These are phyloP conservation scores for Pseudomonodictys pantanalensis DNA, from an alignment of 495 filamentous ascomycete genomes.

Conservation along the genomic window DNA sequence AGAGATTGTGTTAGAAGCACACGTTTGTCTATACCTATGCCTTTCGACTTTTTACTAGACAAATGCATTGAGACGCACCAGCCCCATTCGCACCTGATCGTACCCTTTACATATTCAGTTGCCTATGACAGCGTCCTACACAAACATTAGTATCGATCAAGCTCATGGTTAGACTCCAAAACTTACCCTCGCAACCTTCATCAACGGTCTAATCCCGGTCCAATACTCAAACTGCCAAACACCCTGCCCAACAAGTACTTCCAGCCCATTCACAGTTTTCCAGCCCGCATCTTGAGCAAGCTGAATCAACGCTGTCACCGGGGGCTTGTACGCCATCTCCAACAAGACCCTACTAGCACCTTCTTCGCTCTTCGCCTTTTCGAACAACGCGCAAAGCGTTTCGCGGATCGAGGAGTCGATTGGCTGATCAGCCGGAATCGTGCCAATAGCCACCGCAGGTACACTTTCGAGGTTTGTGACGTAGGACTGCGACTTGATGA, in stretches of 20 bases:
- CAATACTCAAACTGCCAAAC: slow-evolving; percentile 77
- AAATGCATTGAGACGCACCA: too few relatives aligned
- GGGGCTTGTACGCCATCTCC: slow-evolving; percentile 96
- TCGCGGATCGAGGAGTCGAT: slow-evolving; percentile 71
- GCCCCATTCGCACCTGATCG: too few relatives aligned
- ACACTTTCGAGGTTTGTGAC: slow-evolving; percentile 47
- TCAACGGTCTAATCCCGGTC: slow-evolving; percentile 73
- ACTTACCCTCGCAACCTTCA: slow-evolving; percentile 56
- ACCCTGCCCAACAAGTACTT: slow-evolving; percentile 87
- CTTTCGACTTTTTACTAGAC: too few relatives aligned
- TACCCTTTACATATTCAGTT: too few relatives aligned
- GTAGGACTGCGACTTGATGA: slow-evolving; percentile 55
- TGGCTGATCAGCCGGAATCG: slow-evolving; percentile 83
- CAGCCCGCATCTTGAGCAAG: slow-evolving; percentile 80
- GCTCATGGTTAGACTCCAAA: neutral
- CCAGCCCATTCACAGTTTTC: slow-evolving; percentile 79
- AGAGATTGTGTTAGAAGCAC: too few relatives aligned
- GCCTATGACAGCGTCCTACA: slow-evolving; percentile 21
- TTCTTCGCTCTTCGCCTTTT: slow-evolving; percentile 40
- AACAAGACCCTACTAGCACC: slow-evolving; percentile 59
- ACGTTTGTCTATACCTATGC: too few relatives aligned
- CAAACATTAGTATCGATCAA: neutral
- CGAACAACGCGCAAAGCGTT: slow-evolving; percentile 62
- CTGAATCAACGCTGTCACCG: slow-evolving; percentile 79
- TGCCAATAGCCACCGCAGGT: slow-evolving; percentile 78